Evolutionary conservation across 495 filamentous ascomycete species (phyloP).

Genomic region (Letharia lupina): DNA sequence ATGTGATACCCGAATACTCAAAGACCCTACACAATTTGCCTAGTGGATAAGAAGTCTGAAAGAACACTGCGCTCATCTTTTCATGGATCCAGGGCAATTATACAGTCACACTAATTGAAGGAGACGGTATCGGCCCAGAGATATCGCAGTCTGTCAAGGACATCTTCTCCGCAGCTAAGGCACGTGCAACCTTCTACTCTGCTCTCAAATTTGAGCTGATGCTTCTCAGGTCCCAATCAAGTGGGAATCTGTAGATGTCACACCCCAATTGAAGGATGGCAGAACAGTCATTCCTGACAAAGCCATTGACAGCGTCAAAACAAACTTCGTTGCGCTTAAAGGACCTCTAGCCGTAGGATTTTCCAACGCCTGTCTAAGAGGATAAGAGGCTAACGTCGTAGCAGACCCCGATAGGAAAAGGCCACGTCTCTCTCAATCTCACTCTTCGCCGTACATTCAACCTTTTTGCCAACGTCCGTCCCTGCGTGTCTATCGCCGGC

Average conservation of each 20-base stretch:
- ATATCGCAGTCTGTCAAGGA: conserved; percentile 96
- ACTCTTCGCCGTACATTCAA: conserved; percentile 98
- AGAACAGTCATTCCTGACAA: conserved; percentile 84
- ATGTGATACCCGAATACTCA: conserved; percentile 24
- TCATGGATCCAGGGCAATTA: conserved; percentile 64
- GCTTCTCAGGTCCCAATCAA: conserved; percentile 76
- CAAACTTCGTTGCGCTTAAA: conserved; percentile 94
- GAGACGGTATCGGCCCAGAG: conserved; percentile 96
- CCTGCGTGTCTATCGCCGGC: conserved; percentile 89
- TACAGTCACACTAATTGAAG: conserved; percentile 94
- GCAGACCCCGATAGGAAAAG: conserved; percentile 94
- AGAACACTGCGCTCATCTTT: conserved; percentile 5
- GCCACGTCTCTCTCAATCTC: conserved; percentile 97
- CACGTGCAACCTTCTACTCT: conserved; percentile 34
- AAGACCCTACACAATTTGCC: background rate
- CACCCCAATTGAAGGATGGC: conserved; percentile 82
- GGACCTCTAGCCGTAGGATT: conserved; percentile 83
- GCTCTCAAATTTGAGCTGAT: conserved; percentile 18
- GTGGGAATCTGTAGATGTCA: conserved; percentile 97
- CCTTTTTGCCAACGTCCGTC: conserved; percentile 97
- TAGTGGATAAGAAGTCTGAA: too few relatives aligned
- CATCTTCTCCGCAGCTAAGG: conserved; percentile 91
- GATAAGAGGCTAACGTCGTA: conserved; percentile 11
- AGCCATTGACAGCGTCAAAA: conserved; percentile 81
- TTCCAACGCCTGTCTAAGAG: conserved; percentile 10